A percentile compares a stretch with the other conserved stretches of the same genome.
Conservation (phyloP, 345 rosid genomes). For the Moricandia arvensis region DNA sequence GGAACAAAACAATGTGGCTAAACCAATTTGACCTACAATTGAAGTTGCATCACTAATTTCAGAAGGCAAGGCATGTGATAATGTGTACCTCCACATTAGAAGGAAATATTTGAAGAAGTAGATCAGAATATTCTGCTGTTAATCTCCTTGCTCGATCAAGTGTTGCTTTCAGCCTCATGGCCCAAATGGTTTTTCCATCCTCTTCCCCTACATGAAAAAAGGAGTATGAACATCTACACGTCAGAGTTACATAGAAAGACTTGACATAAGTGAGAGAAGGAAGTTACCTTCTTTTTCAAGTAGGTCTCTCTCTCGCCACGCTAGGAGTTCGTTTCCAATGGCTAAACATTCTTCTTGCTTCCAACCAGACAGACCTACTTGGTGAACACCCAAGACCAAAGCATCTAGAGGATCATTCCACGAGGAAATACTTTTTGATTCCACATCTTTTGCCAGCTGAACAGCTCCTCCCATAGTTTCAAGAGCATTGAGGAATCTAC, state of each 20-base stretch:
- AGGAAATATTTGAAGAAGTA: constrained; percentile 83
- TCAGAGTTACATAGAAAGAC: neutral
- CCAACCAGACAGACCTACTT: constrained; percentile 93
- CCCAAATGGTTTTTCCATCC: constrained; percentile 86
- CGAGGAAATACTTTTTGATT: constrained; percentile 49
- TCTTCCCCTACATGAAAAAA: constrained; percentile 63
- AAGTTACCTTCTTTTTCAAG: constrained; percentile 71
- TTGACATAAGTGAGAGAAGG: constrained; percentile 1
- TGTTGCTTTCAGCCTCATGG: constrained; percentile 89
- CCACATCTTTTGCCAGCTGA: constrained; percentile 68
- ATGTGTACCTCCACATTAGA: constrained; percentile 74
- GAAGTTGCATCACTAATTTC: constrained; percentile 18
- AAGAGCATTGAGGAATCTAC: constrained; percentile 73
- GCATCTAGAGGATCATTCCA: constrained; percentile 80
- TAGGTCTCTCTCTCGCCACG: constrained; percentile 80
- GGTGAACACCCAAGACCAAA: constrained; percentile 65
- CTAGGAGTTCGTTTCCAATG: constrained; percentile 70
- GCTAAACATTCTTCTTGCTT: constrained; percentile 83
- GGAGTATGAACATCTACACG: neutral
- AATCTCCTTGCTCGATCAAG: constrained; percentile 94
- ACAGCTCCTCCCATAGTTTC: constrained; percentile 77
- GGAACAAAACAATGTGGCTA: neutral
- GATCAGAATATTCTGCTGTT: constrained; percentile 90
- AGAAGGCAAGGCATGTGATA: constrained; percentile 13
- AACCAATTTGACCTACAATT: neutral